Evolutionary conservation across 2,329 filamentous ascomycete species (phyloP).

Genomic region (Geosmithia putterillii): DNA sequence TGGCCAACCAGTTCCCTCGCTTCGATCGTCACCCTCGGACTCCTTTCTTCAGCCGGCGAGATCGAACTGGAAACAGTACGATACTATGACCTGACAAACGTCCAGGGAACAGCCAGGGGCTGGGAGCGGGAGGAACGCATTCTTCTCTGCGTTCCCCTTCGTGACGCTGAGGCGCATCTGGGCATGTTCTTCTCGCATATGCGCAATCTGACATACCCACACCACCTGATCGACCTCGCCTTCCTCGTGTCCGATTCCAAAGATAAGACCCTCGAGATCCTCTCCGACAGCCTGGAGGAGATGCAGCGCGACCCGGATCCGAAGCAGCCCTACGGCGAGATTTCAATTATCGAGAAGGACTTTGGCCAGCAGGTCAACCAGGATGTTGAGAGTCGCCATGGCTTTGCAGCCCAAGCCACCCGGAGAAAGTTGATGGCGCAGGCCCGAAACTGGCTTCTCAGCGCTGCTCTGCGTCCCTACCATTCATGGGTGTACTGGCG

Average conservation of each 20-base stretch:
- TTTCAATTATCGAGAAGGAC: conserved; percentile 96
- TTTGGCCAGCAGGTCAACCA: conserved; percentile 97
- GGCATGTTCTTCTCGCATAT: conserved; percentile 99
- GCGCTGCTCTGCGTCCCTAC: conserved; percentile 81
- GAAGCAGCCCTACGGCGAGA: conserved; percentile 80
- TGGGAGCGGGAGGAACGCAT: conserved; percentile 97
- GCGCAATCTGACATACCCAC: conserved; percentile 91
- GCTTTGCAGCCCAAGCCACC: conserved; percentile 89
- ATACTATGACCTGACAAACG: conserved; percentile 90
- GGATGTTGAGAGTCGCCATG: conserved; percentile 93
- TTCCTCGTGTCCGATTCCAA: conserved; percentile 97
- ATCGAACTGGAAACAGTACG: conserved; percentile 86
- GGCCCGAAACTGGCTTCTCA: conserved; percentile 92
- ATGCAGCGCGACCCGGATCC: conserved; percentile 72
- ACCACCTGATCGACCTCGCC: conserved; percentile 89
- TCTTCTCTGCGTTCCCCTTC: conserved; percentile 82
- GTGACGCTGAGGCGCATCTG: conserved; percentile 84
- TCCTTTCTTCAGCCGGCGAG: conserved; percentile 54
- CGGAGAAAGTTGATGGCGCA: conserved; percentile 96
- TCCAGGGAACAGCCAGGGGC: conserved; percentile 80
- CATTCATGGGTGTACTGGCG: conserved; percentile 99
- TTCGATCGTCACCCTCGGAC: conserved; percentile 55
- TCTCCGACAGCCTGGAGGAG: conserved; percentile 63
- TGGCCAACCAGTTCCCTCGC: conserved; percentile 53
- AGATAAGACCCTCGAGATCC: conserved; percentile 69